These are phyloP conservation scores for Nakazawaea ishiwadae DNA, from an alignment of 805 yeast species.

Conservation along the genomic window DNA sequence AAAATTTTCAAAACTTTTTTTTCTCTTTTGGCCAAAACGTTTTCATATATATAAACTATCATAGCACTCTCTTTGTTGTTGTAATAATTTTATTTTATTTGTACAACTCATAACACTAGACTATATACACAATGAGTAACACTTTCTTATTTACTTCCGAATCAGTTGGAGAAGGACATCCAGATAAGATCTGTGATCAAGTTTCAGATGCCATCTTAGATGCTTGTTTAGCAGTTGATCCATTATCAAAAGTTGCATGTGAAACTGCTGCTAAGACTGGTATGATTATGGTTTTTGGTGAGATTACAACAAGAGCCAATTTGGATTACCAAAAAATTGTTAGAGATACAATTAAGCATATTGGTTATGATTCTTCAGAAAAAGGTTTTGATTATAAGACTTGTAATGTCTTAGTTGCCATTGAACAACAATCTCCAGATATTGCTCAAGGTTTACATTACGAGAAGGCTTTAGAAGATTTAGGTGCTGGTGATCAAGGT, in stretches of 20 bases:
- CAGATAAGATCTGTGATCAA: constrained; percentile 97
- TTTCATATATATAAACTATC: too few relatives aligned
- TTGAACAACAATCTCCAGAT: constrained; percentile 99
- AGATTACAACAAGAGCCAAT: constrained; percentile 94
- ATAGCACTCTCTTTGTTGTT: too few relatives aligned
- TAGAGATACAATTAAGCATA: constrained; percentile 97
- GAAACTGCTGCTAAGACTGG: constrained; percentile 99
- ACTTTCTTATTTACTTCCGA: constrained; percentile 74
- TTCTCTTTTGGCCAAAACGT: background rate
- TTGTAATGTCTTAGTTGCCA: constrained; percentile 97
- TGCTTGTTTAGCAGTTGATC: constrained; percentile 94
- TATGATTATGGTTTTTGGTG: constrained; percentile 99
- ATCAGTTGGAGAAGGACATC: constrained; percentile 94
- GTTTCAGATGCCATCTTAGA: constrained; percentile 97
- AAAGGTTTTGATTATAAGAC: constrained; percentile 99
- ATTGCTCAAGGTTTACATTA: constrained; percentile 99
- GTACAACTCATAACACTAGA: too few relatives aligned
- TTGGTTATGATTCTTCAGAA: constrained; percentile 93
- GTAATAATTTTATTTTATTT: too few relatives aligned
- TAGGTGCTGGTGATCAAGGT: constrained; percentile 99
- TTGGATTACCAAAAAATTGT: constrained; percentile 96
- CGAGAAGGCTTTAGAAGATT: constrained; percentile 91
- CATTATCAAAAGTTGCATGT: constrained; percentile 97
- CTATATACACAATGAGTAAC: constrained; percentile 18
- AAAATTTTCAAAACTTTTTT: constrained; percentile 7